A percentile compares a stretch with the other conserved stretches of the same genome.
Conservation (phyloP, 2,329 filamentous ascomycete species). For the Alternaria triticimaculans region DNA sequence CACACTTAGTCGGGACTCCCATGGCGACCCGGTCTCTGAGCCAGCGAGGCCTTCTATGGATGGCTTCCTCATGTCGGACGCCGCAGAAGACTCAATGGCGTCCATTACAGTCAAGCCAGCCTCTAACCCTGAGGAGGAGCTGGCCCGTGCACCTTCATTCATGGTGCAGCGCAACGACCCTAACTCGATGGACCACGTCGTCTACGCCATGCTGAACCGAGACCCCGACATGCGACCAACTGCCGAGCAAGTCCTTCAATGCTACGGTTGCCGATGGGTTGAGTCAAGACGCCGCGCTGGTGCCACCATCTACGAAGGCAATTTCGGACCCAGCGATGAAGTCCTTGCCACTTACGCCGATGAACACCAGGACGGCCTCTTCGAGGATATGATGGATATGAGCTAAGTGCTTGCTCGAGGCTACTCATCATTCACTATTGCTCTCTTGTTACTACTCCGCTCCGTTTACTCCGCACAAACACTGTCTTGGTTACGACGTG, state of each 20-base stretch:
- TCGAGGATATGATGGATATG: conserved; percentile 68
- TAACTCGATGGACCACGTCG: conserved; percentile 81
- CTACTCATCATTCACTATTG: background rate
- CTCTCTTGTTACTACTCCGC: background rate
- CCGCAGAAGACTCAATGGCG: conserved; percentile 48
- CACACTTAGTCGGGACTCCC: conserved; percentile 72
- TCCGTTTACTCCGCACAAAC: conserved; percentile 1
- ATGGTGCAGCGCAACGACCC: conserved; percentile 80
- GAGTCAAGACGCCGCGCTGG: conserved; percentile 77
- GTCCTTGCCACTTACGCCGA: conserved; percentile 59
- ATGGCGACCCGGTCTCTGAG: conserved; percentile 47
- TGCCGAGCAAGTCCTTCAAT: conserved; percentile 73
- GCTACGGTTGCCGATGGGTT: conserved; percentile 81
- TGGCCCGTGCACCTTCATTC: conserved; percentile 77
- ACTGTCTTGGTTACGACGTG: conserved; percentile 14
- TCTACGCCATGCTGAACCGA: conserved; percentile 86
- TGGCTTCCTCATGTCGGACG: conserved; percentile 40
- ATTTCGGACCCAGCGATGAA: conserved; percentile 83
- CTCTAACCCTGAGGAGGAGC: conserved; percentile 55
- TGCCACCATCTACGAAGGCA: conserved; percentile 95
- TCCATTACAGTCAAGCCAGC: conserved; percentile 42
- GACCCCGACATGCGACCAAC: conserved; percentile 75
- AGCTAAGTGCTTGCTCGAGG: conserved; percentile 29
- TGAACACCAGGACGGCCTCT: conserved; percentile 27
- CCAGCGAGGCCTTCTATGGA: conserved; percentile 28